Conservation (phyloP, 2,329 filamentous ascomycete genomes). For the Cladosporium sp. region DNA sequence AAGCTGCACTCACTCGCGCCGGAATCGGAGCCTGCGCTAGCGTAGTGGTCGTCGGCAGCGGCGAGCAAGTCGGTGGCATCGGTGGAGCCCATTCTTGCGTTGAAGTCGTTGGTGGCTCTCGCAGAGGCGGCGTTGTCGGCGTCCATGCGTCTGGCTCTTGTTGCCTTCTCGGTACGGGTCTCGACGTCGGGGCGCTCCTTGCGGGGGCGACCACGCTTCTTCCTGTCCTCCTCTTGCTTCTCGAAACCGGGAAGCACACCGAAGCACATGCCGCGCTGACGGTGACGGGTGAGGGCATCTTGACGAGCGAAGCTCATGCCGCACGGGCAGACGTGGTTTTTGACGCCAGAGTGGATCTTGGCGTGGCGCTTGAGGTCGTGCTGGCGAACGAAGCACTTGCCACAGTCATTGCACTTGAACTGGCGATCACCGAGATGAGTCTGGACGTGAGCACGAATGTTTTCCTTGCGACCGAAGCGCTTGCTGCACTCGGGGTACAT, state of each 20-base stretch:
- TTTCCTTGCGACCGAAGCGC: conserved; percentile 93
- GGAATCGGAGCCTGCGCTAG: conserved; percentile 23
- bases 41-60: conserved; percentile 12
- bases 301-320: conserved; percentile 93
- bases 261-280: conserved; percentile 93
- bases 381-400: conserved; percentile 93
- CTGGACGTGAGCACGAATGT: conserved; percentile 97
- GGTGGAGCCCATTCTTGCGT: conserved; percentile 7
- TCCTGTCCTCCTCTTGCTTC: conserved; percentile 54
- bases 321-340: conserved; percentile 91
- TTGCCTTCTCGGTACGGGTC: conserved; percentile 53
- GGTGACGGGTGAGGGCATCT: conserved; percentile 88
- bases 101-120: background rate
- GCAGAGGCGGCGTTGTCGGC: conserved; percentile 14
- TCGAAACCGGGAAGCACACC: conserved; percentile 77
- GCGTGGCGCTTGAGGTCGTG: conserved; percentile 96
- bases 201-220: conserved; percentile 62
- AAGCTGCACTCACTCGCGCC: conserved; percentile 28
- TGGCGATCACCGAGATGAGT: conserved; percentile 96
- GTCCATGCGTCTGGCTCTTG: conserved; percentile 45
- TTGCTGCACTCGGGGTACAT: conserved; percentile 70
- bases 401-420: conserved; percentile 87
- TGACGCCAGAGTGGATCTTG: conserved; percentile 94
- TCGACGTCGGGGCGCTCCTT: conserved; percentile 59
- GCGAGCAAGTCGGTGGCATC: conserved; percentile 11